phyloP scores from a whole-genome alignment of 306 rosid species.

The Cucumis cinereus region DNA sequence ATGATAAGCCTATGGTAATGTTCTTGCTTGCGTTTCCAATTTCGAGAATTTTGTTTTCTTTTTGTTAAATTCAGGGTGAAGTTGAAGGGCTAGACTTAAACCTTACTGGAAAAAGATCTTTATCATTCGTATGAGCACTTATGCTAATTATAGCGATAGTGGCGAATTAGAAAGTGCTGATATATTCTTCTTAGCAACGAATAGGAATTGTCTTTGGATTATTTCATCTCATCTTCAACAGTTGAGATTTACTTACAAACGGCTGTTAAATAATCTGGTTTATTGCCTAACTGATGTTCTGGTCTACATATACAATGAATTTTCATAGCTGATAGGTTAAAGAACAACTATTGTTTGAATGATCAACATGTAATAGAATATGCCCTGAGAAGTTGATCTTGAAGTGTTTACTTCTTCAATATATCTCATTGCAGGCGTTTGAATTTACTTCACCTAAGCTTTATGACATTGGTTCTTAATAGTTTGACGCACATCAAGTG shows the following conservation, averaged over 20 bases:
- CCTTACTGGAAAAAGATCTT: background rate
- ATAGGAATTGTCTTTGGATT: background rate
- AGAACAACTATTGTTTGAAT: background rate
- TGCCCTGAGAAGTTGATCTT: background rate
- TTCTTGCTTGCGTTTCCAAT: background rate
- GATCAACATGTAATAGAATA: constrained; percentile 1
- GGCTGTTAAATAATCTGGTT: background rate
- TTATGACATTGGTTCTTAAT: background rate
- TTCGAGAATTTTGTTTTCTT: background rate
- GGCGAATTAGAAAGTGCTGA: background rate
- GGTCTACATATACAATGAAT: background rate
- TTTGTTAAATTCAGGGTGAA: background rate
- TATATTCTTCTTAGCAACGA: background rate
- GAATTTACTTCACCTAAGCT: background rate
- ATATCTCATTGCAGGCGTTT: background rate
- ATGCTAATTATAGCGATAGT: background rate
- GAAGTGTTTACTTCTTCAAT: background rate
- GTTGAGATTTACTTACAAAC: background rate
- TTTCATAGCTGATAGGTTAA: background rate
- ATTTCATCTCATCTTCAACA: background rate
- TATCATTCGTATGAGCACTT: background rate
- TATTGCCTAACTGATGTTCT: background rate
- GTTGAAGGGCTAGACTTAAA: background rate
- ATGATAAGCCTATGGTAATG: constrained; percentile 87
- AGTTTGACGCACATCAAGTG: background rate